phyloP scores from a whole-genome alignment of 2,329 filamentous ascomycete species.

The Aspergillus jensenii region DNA sequence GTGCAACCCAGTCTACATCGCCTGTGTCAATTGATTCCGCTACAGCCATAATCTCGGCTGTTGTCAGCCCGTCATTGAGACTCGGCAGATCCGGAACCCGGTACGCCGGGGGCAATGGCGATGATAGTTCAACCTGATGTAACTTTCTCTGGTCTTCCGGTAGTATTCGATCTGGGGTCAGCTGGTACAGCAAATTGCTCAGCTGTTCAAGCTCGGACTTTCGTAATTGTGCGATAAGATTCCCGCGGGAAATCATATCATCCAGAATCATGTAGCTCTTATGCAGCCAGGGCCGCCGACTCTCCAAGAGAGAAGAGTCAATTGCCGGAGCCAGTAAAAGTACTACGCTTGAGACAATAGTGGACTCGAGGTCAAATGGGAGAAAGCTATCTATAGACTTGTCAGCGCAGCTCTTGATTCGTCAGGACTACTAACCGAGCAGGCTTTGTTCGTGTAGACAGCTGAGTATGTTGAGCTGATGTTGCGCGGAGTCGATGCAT shows the following conservation, averaged over 20 bases:
- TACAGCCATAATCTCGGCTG: constrained; percentile 50
- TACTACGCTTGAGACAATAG: constrained; percentile 47
- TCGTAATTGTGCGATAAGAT: constrained; percentile 47
- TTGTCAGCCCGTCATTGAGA: constrained; percentile 41
- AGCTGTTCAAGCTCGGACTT: constrained; percentile 47
- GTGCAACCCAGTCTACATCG: constrained; percentile 50
- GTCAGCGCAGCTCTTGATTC: background rate
- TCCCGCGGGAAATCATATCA: constrained; percentile 49
- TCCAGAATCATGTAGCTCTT: constrained; percentile 48
- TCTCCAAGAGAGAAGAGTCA: constrained; percentile 37
- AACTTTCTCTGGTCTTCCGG: background rate
- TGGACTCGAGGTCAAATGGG: constrained; percentile 49
- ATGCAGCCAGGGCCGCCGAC: constrained; percentile 39
- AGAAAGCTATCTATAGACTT: constrained; percentile 47
- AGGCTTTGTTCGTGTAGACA: constrained; percentile 48
- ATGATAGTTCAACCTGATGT: background rate
- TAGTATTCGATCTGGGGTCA: constrained; percentile 15
- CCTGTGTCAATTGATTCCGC: constrained; percentile 49
- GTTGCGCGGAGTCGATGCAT: constrained; percentile 46
- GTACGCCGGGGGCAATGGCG: background rate
- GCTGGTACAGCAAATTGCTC: constrained; percentile 33
- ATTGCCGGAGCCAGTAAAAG: constrained; percentile 42
- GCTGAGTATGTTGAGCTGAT: constrained; percentile 45
- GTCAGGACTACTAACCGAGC: constrained; percentile 38
- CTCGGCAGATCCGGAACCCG: constrained; percentile 13